Evolutionary conservation across 257 asterid genomes (phyloP), one percentile per base, ranked within the genome.

Genomic region (Perilla frutescens): DNA sequence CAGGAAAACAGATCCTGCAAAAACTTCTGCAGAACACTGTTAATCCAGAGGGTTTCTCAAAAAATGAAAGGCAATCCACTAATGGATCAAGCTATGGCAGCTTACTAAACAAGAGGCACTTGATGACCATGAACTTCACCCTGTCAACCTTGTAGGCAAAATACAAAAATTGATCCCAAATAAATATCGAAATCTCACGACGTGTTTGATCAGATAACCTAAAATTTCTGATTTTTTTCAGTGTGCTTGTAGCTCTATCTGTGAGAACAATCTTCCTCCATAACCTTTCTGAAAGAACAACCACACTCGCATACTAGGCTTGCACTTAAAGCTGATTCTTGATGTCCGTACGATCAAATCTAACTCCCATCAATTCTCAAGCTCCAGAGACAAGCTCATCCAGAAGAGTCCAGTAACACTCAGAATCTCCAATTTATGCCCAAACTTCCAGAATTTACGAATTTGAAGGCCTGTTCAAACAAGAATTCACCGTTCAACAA

Each of bases 261-360:
- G 63, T 45, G 60, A 37, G 84, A 78, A 37, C 84, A 78, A 69
- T 82, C 87, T 74, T 78, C 82, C 73, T 78, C 84, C 89, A 85
- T 80, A 61, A 70, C 81, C 83, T 60, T 59, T 32, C 11, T 7
- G 15, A 44, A 63, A 76, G 44, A 72, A 61, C 12, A 63, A 43
- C 55, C 71, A 15, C 64, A 14, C 43, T 53, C 47, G 71, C 66
- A 62, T 50, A 15, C 62, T 76, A 71, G 45, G 79, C 84, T 72
- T 41, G 73, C 72, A 70, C 54, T 12, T 59, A 40, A 12, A 62
- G 60, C 50, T 39, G 68, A 70, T 77, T 71, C 70, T 48, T 41
- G 79, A 71, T 60, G 55, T 83, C 58, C 20, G 31, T 58, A 31
- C 39, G 62, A 80, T 77, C 75, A 77, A 80, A 74, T 51, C 81